These are phyloP conservation scores for Gastrodia elata DNA, from an alignment of 106 monocot species.

Conservation along the genomic window DNA sequence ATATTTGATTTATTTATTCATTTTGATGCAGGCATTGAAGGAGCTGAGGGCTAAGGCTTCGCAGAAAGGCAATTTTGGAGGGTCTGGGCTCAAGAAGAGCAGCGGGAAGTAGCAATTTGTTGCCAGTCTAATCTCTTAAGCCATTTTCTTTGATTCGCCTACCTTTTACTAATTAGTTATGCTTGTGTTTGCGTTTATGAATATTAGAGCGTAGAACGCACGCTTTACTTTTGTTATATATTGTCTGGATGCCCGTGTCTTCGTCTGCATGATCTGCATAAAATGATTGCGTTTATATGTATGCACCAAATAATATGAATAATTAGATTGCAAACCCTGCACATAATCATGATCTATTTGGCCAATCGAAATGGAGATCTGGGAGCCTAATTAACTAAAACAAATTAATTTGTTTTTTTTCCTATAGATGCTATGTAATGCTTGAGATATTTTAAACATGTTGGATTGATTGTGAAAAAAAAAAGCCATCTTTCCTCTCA, in stretches of 20 bases:
- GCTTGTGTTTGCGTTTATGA: neutral
- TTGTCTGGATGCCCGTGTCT: neutral
- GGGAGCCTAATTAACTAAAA: no score
- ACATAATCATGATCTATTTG: no score
- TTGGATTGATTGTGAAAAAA: no score
- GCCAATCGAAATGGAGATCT: no score
- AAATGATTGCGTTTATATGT: no score
- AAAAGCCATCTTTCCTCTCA: no score
- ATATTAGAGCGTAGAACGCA: neutral
- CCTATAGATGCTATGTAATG: no score
- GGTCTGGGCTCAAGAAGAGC: slow-evolving; percentile 58
- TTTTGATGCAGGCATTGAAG: slow-evolving; percentile 37
- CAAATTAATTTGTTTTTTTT: no score
- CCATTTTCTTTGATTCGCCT: neutral
- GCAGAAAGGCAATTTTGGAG: slow-evolving; percentile 50
- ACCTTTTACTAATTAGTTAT: neutral
- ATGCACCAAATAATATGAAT: no score
- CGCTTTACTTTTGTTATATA: neutral
- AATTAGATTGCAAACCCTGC: no score
- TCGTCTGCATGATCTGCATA: no score
- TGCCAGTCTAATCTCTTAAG: neutral
- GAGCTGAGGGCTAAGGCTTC: slow-evolving; percentile 56
- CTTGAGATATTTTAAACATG: no score
- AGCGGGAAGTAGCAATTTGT: slow-evolving; percentile 36
- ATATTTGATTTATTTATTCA: neutral